Percentiles rank a stretch among this genome's conserved stretches.
These are phyloP conservation scores for Aureobasidium melanogenum DNA, from an alignment of 2,329 filamentous ascomycete species.

Conservation along the genomic window DNA sequence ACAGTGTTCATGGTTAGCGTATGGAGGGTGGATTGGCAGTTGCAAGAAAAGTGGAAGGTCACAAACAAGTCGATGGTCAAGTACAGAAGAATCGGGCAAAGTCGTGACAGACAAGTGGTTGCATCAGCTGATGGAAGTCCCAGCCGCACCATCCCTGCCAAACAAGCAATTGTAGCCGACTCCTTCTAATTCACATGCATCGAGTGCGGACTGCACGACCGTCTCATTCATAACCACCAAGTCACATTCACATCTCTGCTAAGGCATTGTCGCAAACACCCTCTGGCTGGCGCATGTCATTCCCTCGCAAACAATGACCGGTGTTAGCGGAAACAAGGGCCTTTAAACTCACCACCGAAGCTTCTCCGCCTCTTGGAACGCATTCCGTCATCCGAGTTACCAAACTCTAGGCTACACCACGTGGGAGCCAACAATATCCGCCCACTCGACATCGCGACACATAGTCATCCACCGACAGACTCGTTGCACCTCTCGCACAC, in stretches of 20 bases:
- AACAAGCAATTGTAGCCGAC: conserved; percentile 1
- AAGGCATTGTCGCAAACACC: not conserved
- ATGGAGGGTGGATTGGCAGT: not conserved
- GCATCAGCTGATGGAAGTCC: conserved; percentile 4
- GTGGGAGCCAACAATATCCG: not conserved
- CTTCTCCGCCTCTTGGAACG: not conserved
- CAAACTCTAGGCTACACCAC: not conserved
- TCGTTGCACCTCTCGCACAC: not conserved
- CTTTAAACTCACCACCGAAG: not conserved
- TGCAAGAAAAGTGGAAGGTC: not conserved
- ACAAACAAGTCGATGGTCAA: not conserved
- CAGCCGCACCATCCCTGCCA: not conserved
- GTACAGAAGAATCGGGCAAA: not conserved
- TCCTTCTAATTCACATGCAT: not conserved
- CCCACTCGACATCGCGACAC: not conserved
- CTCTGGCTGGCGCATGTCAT: not conserved
- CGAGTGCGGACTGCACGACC: too few relatives aligned
- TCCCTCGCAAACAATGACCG: not conserved
- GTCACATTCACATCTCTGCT: not conserved
- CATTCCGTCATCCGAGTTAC: not conserved
- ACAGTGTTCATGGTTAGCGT: conserved; percentile 19
- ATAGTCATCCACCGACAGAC: not conserved
- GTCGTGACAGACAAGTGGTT: conserved; percentile 1
- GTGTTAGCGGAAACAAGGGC: conserved; percentile 3
- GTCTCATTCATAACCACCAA: not conserved